Evolutionary conservation across 768 basidiomycete species (phyloP).

Genomic region (Inosperma sp.): DNA sequence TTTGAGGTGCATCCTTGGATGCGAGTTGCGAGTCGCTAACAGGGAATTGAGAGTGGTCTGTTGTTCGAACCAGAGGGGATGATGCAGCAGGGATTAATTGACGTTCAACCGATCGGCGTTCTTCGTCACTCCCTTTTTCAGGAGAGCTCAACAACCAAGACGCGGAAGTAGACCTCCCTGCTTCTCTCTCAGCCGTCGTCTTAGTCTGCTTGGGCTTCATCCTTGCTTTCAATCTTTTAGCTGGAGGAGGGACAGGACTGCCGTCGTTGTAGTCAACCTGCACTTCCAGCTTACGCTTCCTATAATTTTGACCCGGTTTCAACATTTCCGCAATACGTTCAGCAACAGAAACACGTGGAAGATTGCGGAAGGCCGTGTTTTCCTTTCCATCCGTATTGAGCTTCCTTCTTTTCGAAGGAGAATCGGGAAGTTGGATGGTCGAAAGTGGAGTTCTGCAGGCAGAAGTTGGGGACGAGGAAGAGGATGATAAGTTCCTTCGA

Average conservation of each 20-base stretch:
- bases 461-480: conserved; percentile 7
- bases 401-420: conserved; percentile 32
- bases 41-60: too few relatives aligned
- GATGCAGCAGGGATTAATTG: background rate
- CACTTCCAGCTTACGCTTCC: conserved; percentile 5
- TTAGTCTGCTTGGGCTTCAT: conserved; percentile 16
- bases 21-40: too few relatives aligned
- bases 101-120: background rate
- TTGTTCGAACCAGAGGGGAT: too few relatives aligned
- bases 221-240: conserved; percentile 20
- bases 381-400: conserved; percentile 47
- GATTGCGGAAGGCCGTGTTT: conserved; percentile 32
- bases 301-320: background rate
- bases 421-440: conserved; percentile 17
- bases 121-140: conserved; percentile 1
- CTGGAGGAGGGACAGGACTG: background rate
- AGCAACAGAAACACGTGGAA: conserved; percentile 32
- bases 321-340: conserved; percentile 36
- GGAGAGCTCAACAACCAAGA: background rate
- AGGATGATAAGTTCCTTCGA: conserved; percentile 4
- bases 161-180: background rate
- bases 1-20: background rate
- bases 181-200: conserved; percentile 1
- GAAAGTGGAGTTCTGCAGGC: conserved; percentile 23
- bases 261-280: background rate